Percentiles rank a stretch among this genome's conserved stretches.
Conservation (phyloP, 1,139 yeast genomes). For the Yamadazyma songkhlaensis region DNA sequence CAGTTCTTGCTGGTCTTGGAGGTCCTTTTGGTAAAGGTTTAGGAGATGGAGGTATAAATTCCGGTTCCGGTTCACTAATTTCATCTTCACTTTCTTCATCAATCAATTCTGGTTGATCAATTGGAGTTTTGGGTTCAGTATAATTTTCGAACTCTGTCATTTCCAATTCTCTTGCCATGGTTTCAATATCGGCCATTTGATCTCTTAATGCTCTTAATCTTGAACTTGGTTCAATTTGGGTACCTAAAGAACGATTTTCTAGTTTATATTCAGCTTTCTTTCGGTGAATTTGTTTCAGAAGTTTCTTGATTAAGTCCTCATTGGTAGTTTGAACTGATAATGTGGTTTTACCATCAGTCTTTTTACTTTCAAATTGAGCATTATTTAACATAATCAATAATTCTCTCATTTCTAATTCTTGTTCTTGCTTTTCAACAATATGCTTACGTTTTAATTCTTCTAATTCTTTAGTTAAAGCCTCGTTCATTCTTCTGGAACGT, state of each 20-base stretch:
- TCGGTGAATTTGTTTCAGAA: conserved; percentile 60
- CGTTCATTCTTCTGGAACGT: conserved; percentile 66
- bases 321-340: conserved; percentile 38
- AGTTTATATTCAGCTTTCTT: conserved; percentile 61
- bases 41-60: conserved; percentile 15
- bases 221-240: conserved; percentile 71
- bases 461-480: conserved; percentile 61
- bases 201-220: conserved; percentile 74
- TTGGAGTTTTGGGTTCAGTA: conserved; percentile 15
- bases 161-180: conserved; percentile 83
- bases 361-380: conserved; percentile 31
- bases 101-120: conserved; percentile 17
- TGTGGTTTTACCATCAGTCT: conserved; percentile 35
- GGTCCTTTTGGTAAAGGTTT: conserved; percentile 21
- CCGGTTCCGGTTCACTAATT: conserved; percentile 17
- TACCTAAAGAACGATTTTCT: conserved; percentile 55
- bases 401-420: conserved; percentile 86
- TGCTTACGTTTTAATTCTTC: conserved; percentile 71
- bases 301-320: conserved; percentile 44
- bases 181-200: conserved; percentile 82
- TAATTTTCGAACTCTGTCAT: conserved; percentile 70
- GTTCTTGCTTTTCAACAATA: conserved; percentile 75
- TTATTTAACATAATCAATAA: conserved; percentile 63
- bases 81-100: conserved; percentile 17
- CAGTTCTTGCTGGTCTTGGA: conserved; percentile 36